Percentiles rank a stretch among this genome's conserved stretches.
Conservation (phyloP, 306 rosid species). For the Malus fusca region DNA sequence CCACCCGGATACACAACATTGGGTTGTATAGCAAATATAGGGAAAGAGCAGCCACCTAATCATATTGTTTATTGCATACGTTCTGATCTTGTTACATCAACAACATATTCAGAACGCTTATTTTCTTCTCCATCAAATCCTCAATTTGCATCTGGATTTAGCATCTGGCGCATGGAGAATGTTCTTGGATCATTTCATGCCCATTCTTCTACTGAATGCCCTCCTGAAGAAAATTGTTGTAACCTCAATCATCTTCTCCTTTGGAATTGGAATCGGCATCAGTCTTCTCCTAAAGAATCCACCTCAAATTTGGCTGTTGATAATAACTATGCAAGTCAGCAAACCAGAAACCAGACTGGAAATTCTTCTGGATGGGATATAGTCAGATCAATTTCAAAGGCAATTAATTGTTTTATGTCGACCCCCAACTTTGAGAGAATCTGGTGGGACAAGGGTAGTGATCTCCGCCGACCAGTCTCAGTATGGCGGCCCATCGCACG, state of each 20-base stretch:
- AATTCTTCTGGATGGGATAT: constrained; percentile 82
- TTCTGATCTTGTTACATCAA: constrained; percentile 75
- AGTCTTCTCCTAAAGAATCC: constrained; percentile 34
- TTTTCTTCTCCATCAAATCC: constrained; percentile 44
- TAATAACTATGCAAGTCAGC: constrained; percentile 40
- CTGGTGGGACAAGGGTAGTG: constrained; percentile 98
- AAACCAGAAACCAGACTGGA: constrained; percentile 29
- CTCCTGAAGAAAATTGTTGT: constrained; percentile 40
- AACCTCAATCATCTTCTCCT: constrained; percentile 82
- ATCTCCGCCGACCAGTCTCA: constrained; percentile 71
- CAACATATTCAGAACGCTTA: constrained; percentile 68
- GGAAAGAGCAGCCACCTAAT: constrained; percentile 71
- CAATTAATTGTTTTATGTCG: constrained; percentile 58
- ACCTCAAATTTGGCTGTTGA: constrained; percentile 36
- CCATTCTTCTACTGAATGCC: constrained; percentile 54
- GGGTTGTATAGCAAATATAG: constrained; percentile 79
- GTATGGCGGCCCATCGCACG: constrained; percentile 88
- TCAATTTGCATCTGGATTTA: constrained; percentile 54
- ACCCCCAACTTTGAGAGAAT: constrained; percentile 93
- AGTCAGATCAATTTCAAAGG: constrained; percentile 70
- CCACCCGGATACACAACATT: constrained; percentile 81
- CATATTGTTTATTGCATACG: constrained; percentile 78
- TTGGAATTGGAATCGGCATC: constrained; percentile 56
- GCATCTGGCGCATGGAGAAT: constrained; percentile 94
- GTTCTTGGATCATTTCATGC: constrained; percentile 76